phyloP scores from a whole-genome alignment of 1,284 basidiomycete species.

The Kwoniella shivajii region DNA sequence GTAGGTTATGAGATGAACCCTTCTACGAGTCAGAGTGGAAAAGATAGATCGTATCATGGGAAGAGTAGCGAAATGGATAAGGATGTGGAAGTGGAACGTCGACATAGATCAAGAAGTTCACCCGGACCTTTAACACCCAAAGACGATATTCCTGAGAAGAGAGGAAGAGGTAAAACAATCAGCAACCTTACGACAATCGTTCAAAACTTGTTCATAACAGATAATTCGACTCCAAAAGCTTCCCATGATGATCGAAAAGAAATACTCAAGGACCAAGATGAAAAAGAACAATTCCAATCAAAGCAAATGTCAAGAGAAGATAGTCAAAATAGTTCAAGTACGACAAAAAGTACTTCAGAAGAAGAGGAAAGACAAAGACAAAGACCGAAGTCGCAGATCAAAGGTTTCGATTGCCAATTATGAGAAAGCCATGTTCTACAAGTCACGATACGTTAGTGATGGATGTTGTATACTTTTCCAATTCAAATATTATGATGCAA shows the following conservation, averaged over 20 bases:
- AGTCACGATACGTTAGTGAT: too few species aligned
- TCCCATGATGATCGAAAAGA: background rate
- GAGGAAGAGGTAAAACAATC: slow-evolving; percentile 11
- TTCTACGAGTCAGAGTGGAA: background rate
- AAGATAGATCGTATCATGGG: background rate
- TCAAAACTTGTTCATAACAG: background rate
- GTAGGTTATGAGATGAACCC: background rate
- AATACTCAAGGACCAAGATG: background rate
- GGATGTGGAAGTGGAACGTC: slow-evolving; percentile 5
- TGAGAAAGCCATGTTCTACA: too few species aligned
- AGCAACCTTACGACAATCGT: background rate
- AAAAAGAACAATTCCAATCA: background rate
- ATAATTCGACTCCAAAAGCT: background rate
- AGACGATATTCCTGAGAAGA: background rate
- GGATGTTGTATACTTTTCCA: too few species aligned
- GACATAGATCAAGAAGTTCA: slow-evolving; percentile 11
- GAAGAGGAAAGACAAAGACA: background rate
- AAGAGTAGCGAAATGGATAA: background rate
- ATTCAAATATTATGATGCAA: too few species aligned
- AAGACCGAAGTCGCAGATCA: slow-evolving; percentile 9
- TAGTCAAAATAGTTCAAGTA: background rate
- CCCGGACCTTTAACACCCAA: slow-evolving; percentile 6
- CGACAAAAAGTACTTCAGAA: background rate
- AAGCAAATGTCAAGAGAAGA: background rate
- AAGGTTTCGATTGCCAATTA: slow-evolving; percentile 9